Conservation (phyloP, 495 filamentous ascomycete genomes). For the Aspergillus nidulans region DNA sequence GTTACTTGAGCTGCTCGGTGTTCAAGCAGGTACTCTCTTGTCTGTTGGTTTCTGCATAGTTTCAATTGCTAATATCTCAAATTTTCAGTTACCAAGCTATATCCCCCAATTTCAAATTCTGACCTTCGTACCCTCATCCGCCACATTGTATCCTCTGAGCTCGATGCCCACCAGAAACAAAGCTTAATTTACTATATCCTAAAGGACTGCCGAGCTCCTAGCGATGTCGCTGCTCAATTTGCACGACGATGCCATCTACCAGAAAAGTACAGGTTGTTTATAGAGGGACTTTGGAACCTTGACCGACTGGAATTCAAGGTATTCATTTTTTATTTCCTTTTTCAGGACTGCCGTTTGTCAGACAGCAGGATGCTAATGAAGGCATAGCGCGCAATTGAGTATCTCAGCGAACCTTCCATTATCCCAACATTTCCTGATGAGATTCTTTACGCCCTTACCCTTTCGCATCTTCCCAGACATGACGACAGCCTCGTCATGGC, state of each 20-base stretch:
- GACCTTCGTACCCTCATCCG: constrained; percentile 62
- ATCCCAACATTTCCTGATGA: constrained; percentile 78
- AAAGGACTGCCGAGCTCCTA: constrained; percentile 60
- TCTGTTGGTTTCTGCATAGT: not conserved
- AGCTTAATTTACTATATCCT: constrained; percentile 77
- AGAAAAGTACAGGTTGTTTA: constrained; percentile 65
- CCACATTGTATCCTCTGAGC: constrained; percentile 54
- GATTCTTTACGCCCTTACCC: constrained; percentile 65
- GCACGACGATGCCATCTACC: constrained; percentile 57
- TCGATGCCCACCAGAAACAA: constrained; percentile 67
- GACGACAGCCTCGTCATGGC: constrained; percentile 65
- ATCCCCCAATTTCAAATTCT: constrained; percentile 63
- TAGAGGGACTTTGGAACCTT: constrained; percentile 77
- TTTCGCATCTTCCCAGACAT: constrained; percentile 49
- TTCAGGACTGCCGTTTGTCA: not conserved
- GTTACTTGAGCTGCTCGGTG: constrained; percentile 62
- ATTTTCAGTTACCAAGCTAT: constrained; percentile 50
- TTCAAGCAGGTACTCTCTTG: constrained; percentile 54
- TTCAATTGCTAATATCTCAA: not conserved
- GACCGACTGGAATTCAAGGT: constrained; percentile 66
- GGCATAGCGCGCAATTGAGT: constrained; percentile 59
- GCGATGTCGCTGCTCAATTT: constrained; percentile 46
- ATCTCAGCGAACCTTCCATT: constrained; percentile 69
- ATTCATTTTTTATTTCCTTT: too few relatives aligned
- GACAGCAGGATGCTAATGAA: constrained; percentile 9